Evolutionary conservation across 768 basidiomycete genomes (phyloP).

Genomic region (Mycena crocata): DNA sequence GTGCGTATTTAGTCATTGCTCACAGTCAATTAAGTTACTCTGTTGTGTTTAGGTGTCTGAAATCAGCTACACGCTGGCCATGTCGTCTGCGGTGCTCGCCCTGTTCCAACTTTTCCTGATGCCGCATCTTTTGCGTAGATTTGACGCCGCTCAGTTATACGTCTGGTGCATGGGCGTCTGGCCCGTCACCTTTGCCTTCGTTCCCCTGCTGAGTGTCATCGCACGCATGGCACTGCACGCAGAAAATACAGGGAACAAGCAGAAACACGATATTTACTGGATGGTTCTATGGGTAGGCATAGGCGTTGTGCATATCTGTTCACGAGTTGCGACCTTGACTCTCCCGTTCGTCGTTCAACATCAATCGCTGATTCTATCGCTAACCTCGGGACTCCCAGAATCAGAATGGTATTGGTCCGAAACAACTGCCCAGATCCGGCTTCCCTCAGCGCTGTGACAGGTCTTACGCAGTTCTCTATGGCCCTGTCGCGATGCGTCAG

Average conservation of each 20-base stretch:
- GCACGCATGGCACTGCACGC: conserved; percentile 66
- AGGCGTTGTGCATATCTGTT: not conserved
- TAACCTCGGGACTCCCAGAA: conserved; percentile 30
- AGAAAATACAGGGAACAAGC: conserved; percentile 48
- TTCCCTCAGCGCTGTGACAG: conserved; percentile 66
- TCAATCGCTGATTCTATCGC: not conserved
- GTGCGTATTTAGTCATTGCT: conserved; percentile 27
- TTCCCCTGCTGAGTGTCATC: conserved; percentile 64
- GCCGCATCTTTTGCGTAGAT: conserved; percentile 62
- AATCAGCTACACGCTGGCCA: conserved; percentile 62
- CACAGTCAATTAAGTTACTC: conserved; percentile 46
- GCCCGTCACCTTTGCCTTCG: conserved; percentile 58
- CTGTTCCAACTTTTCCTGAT: conserved; percentile 63
- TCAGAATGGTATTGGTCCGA: conserved; percentile 70
- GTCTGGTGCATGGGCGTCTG: conserved; percentile 65
- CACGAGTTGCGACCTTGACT: conserved; percentile 57
- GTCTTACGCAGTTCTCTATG: conserved; percentile 69
- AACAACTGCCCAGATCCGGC: conserved; percentile 57
- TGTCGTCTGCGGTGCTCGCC: conserved; percentile 59
- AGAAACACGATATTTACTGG: not conserved
- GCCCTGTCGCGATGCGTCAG: conserved; percentile 66
- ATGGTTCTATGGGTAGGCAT: not conserved
- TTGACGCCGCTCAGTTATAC: conserved; percentile 63
- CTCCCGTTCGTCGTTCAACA: conserved; percentile 55
- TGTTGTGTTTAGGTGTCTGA: not conserved